These are phyloP conservation scores for Kluyveromyces sp. DNA, from an alignment of 1,139 yeast species.

Conservation along the genomic window DNA sequence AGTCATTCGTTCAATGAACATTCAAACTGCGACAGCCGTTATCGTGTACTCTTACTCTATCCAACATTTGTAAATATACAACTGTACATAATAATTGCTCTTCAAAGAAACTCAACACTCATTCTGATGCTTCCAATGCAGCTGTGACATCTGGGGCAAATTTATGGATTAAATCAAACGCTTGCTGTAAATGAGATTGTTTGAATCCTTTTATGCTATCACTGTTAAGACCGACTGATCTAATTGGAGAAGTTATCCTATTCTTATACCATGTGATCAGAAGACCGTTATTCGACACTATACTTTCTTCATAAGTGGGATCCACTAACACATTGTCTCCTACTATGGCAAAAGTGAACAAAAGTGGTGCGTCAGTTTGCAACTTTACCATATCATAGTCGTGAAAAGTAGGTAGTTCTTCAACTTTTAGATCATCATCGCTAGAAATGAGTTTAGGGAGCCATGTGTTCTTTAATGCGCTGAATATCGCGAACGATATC, in stretches of 20 bases:
- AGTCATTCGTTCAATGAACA: slow-evolving; percentile 88
- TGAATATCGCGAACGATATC: slow-evolving; percentile 67
- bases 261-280: slow-evolving; percentile 64
- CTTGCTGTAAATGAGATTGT: slow-evolving; percentile 20
- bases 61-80: slow-evolving; percentile 41
- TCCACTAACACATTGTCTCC: slow-evolving; percentile 64
- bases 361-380: slow-evolving; percentile 60
- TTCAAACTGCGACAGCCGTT: slow-evolving; percentile 94
- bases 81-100: no score
- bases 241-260: slow-evolving; percentile 57
- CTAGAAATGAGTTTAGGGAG: slow-evolving; percentile 69
- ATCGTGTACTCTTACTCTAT: slow-evolving; percentile 84
- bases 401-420: slow-evolving; percentile 85
- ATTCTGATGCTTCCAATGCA: slow-evolving; percentile 18
- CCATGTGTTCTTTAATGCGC: slow-evolving; percentile 72
- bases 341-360: slow-evolving; percentile 67
- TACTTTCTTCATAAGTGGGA: slow-evolving; percentile 80
- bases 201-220: slow-evolving; percentile 25
- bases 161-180: slow-evolving; percentile 22
- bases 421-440: slow-evolving; percentile 47
- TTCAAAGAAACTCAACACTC: background rate
- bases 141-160: slow-evolving; percentile 26
- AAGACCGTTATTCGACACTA: slow-evolving; percentile 77
- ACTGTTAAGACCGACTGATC: slow-evolving; percentile 45
- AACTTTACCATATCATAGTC: slow-evolving; percentile 70